Percentiles rank a stretch among this genome's conserved stretches.
Conservation (phyloP, 805 yeast genomes). For the Nakazawaea ishiwadae region DNA sequence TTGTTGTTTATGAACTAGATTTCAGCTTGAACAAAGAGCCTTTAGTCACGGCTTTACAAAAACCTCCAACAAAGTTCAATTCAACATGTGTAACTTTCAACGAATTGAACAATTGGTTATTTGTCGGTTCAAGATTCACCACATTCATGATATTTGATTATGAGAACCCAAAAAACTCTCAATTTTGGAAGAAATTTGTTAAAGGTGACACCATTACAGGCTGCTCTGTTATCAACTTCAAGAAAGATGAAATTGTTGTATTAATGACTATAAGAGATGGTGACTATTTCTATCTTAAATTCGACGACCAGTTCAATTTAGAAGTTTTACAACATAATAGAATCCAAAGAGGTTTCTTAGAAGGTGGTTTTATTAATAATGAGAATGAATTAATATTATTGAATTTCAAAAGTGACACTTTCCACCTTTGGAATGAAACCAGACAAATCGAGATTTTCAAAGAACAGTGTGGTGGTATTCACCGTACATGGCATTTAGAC, state of each 20-base stretch:
- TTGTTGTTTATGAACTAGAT: constrained; percentile 37
- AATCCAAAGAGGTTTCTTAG: constrained; percentile 72
- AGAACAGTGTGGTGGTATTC: constrained; percentile 87
- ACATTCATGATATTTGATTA: constrained; percentile 55
- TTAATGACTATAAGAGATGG: constrained; percentile 66
- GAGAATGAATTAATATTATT: constrained; percentile 52
- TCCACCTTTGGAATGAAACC: constrained; percentile 81
- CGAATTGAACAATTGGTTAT: constrained; percentile 31
- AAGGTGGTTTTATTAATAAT: constrained; percentile 53
- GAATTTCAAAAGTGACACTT: constrained; percentile 79
- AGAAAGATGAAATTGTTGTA: constrained; percentile 18
- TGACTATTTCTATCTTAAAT: constrained; percentile 39
- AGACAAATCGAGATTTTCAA: constrained; percentile 63
- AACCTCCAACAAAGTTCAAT: constrained; percentile 37
- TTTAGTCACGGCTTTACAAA: constrained; percentile 14
- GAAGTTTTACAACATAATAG: constrained; percentile 50
- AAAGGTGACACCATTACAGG: constrained; percentile 70
- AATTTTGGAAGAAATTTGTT: constrained; percentile 43
- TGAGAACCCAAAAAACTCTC: constrained; percentile 16
- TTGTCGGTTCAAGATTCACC: constrained; percentile 72
- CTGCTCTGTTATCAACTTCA: constrained; percentile 32
- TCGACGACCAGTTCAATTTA: constrained; percentile 17
- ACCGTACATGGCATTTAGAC: constrained; percentile 71
- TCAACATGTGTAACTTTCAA: constrained; percentile 53
- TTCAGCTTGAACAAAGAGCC: constrained; percentile 20